phyloP scores from a whole-genome alignment of 176 grass and related monocot species.

The Triticum aestivum region DNA sequence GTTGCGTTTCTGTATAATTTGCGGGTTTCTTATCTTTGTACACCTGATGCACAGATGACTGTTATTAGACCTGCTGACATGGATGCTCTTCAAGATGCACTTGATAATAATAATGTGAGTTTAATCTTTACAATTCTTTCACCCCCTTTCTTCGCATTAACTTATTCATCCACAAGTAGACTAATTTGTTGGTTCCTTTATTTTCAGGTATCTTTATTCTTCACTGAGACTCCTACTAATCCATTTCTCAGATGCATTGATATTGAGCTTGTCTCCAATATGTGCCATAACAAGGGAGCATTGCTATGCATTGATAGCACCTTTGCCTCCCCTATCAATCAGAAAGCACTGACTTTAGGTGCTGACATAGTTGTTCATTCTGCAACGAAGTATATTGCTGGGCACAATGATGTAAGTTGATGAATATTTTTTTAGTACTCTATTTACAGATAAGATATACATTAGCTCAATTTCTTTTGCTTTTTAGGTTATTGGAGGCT shows the following conservation, averaged over 20 bases:
- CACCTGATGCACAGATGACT: conserved; percentile 65
- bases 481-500: conserved; percentile 75
- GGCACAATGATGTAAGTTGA: conserved; percentile 92
- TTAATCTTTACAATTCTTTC: background rate
- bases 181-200: background rate
- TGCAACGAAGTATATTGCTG: conserved; percentile 96
- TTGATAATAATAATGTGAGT: conserved; percentile 87
- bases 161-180: background rate
- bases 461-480: background rate
- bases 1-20: background rate
- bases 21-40: conserved; percentile 19
- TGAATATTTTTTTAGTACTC: background rate
- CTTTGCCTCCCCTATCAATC: conserved; percentile 96
- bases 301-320: conserved; percentile 97
- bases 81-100: conserved; percentile 66
- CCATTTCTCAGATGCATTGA: conserved; percentile 98
- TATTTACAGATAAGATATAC: conserved; percentile 9
- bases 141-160: background rate
- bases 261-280: conserved; percentile 78
- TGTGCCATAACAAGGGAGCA: conserved; percentile 94
- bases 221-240: conserved; percentile 98
- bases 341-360: conserved; percentile 93
- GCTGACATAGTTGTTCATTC: conserved; percentile 98
- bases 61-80: conserved; percentile 94
- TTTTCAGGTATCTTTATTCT: conserved; percentile 90